Evolutionary conservation across 805 yeast species (phyloP).

Genomic region (Candida fluviatilis): DNA sequence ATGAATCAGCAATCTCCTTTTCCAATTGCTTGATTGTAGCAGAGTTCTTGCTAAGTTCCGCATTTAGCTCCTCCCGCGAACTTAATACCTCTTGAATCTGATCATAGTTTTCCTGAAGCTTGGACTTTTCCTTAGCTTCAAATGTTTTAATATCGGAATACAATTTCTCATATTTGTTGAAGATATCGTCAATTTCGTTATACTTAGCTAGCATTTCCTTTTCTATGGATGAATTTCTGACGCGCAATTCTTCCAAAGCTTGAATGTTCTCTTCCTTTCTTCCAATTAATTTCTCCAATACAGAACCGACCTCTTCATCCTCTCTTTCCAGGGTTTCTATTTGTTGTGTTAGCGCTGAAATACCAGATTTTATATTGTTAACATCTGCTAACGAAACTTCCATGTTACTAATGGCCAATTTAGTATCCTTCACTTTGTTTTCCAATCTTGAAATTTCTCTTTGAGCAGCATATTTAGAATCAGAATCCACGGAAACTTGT

Average conservation of each 20-base stretch:
- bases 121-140: slow-evolving; percentile 15
- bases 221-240: slow-evolving; percentile 5
- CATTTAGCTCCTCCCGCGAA: slow-evolving; percentile 9
- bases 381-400: slow-evolving; percentile 50
- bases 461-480: slow-evolving; percentile 42
- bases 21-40: slow-evolving; percentile 29
- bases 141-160: slow-evolving; percentile 14
- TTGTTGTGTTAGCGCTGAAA: slow-evolving; percentile 28
- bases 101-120: slow-evolving; percentile 21
- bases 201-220: slow-evolving; percentile 5
- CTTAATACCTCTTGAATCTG: slow-evolving; percentile 19
- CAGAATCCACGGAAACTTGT: slow-evolving; percentile 23
- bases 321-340: slow-evolving; percentile 13
- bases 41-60: slow-evolving; percentile 19
- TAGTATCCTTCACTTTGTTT: slow-evolving; percentile 48
- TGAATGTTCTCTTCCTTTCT: slow-evolving; percentile 2
- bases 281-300: slow-evolving; percentile 11
- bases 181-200: slow-evolving; percentile 5
- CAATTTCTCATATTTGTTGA: slow-evolving; percentile 6
- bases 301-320: slow-evolving; percentile 22
- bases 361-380: slow-evolving; percentile 32
- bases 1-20: slow-evolving; percentile 49
- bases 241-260: slow-evolving; percentile 8
- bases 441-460: slow-evolving; percentile 45
- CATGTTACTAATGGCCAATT: slow-evolving; percentile 47